Base-by-base conservation (phyloP, 2,329 filamentous ascomycete species). In the Tolypocladium tundrense region DNA sequence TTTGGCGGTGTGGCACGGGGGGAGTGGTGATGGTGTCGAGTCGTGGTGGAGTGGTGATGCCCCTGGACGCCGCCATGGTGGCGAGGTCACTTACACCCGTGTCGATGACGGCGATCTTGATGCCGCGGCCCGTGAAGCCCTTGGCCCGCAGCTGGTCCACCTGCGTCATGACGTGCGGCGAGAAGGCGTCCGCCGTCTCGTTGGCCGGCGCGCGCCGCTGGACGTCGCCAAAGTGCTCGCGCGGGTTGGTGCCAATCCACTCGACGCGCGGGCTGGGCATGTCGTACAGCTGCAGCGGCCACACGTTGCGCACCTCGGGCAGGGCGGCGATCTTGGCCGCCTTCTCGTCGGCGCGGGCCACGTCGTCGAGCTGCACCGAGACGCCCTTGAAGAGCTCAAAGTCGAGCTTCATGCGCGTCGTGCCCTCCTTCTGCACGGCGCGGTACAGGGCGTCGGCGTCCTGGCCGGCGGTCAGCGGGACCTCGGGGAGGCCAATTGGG, bases 131-230 rank as follows among this genome's bases (percentile, higher is more conserved):
- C 0, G 73, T 77, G 57, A 77, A 62, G 1, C 79, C 79, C 59
- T 77, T 67, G 14, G 74, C 75, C 39, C 73, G 73, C 42, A 84
- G 71, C 73, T 78, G 76, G 66, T 81, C 76, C 21, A 84, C 76
- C 68, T 83, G 80, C 2, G 79, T 82, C 79, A 82, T 81, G 60
- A 79, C 64, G 56, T 84, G 81, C 1, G 80, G 75, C n/a, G 74
- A 70, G 59, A 77, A 79, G 0, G 68, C 73, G 58, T 79, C 75
- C 0, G n/a, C 52, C 7, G 43, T 35, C 6, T 60, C 57, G 11
- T 68, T 62, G 19, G 58, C 64, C 10, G 60, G 61, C 35, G 63
- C 68, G 16, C 59, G 55, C 3, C 62, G 58, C 7, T 56, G 59
- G 6, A 60, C 61, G 37, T 41, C 50, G 31, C 53, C 43, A 9